Evolutionary conservation across 176 grass and related monocot genomes (phyloP), one percentile per base, ranked within the genome.

Genomic region (Lolium perenne): DNA sequence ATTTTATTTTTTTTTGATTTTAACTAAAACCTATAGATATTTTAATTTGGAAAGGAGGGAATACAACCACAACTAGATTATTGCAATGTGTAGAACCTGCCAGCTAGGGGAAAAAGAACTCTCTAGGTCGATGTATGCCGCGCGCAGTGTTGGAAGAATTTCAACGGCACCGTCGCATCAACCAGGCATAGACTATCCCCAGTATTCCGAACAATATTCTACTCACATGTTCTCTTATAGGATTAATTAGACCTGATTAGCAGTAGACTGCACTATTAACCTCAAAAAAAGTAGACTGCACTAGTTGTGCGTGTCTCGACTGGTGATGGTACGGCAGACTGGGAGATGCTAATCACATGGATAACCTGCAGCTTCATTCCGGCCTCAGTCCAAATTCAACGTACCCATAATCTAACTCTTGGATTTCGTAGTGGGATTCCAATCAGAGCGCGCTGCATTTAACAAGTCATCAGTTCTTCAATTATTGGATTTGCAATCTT

Each of bases 401-500:
- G 10, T 64, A 14, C 23, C 23, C 60, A 64, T 64, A 61, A 61
- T 22, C 26, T 25, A 57, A 21, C 12, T 77, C 58, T 38, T 84
- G 29, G 20, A 84, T 65, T 53, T 51, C 32, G 2, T 54, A 53
- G 72, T 77, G 40, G 57, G 77, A 73, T 73, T 88, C 17, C 62
- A 83, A 61, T 78, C 50, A 77, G 16, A 48, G 3, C 51, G 16
- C 20, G 25, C 38, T n/a, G 12, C 20, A 54, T 41, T 40, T 72
- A 63, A 84, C 29, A 32, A 55, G 60, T 68, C 7, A 49, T 32
- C 67, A 22, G 10, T 54, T 70, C 20, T 58, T 81, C 59, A 85
- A 61, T 68, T 59, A 61, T 68, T 68, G 10, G 73, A 78, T 71
- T 64, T 54, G 53, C 29, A 78, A 78, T 90, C 71, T 86, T 77